A percentile compares a stretch with the other conserved stretches of the same genome.
Conservation (phyloP, 768 basidiomycete species). For the Trametopsis cervina region DNA sequence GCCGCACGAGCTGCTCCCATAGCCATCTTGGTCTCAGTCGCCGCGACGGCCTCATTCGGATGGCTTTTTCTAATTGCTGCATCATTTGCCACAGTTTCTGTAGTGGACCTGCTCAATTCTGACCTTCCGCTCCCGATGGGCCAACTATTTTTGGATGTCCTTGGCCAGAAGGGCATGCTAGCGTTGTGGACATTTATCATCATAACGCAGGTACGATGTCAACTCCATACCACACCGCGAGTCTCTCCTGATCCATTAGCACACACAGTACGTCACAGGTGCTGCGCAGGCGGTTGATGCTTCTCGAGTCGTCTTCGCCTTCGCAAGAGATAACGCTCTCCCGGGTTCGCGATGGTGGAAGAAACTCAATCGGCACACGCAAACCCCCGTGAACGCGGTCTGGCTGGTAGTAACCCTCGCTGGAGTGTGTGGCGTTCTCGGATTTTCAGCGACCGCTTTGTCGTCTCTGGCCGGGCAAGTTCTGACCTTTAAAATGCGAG, state of each 20-base stretch:
- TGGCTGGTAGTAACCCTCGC: constrained; percentile 62
- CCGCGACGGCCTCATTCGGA: constrained; percentile 50
- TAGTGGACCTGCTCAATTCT: constrained; percentile 40
- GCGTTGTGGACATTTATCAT: constrained; percentile 67
- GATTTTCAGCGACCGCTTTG: constrained; percentile 58
- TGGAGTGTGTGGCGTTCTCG: constrained; percentile 53
- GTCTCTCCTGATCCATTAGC: too few relatives aligned
- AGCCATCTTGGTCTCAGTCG: constrained; percentile 61
- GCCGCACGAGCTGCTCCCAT: constrained; percentile 60
- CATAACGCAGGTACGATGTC: constrained; percentile 41
- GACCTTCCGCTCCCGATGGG: constrained; percentile 62
- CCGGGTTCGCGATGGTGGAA: constrained; percentile 72
- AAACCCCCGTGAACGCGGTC: constrained; percentile 69
- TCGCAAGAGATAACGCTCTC: constrained; percentile 67
- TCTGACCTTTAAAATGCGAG: too few relatives aligned
- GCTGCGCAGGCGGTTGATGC: constrained; percentile 73
- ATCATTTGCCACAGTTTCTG: constrained; percentile 56
- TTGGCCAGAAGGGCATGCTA: constrained; percentile 68
- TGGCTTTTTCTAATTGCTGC: constrained; percentile 62
- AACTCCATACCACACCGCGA: constrained; percentile 18
- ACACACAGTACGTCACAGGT: constrained; percentile 55
- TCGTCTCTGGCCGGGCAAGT: constrained; percentile 61
- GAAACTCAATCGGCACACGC: constrained; percentile 46
- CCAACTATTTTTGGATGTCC: constrained; percentile 56
- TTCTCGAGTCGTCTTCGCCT: constrained; percentile 69